Evolutionary conservation across 2,329 filamentous ascomycete species (phyloP), one percentile per base, ranked within the genome.

Genomic region (Lecanicillium sp.): DNA sequence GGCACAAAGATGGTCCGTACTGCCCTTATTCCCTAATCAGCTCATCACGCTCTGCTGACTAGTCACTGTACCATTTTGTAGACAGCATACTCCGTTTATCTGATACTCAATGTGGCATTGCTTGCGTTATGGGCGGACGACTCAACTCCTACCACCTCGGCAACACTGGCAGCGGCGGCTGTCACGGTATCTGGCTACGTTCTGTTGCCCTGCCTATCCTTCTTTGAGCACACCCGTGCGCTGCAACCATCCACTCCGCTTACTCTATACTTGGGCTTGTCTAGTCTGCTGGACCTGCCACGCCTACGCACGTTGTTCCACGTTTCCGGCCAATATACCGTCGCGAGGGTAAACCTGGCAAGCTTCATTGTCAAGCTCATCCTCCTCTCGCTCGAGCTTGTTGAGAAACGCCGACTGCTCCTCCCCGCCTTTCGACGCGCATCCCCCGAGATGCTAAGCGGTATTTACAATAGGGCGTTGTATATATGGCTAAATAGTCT

Each of bases 181-280:
- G n/a, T n/a, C n/a, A n/a, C n/a, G n/a, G n/a, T n/a, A n/a, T n/a
- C n/a, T n/a, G n/a, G n/a, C n/a, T n/a, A n/a, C n/a, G n/a, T n/a
- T n/a, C n/a, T n/a, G n/a, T n/a, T n/a, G n/a, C n/a, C n/a, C n/a
- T n/a, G n/a, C n/a, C n/a, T n/a, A 9, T 62, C 57, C 0, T 60
- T 52, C 35, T 37, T 47, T 7, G 58, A 63, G 36, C 59, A 63
- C 39, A 43, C 40, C 6, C 48, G 51, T 4, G 51, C 55, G 6
- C 45, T 58, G 9, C 47, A 54, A 9, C 59, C 60, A 3, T 62
- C 59, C 2, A 46, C 55, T 2, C 35, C 60, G 3, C 42, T 63
- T 13, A 48, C 40, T 29, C 33, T 47, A 6, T 63, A 54, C 36
- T 38, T 62, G 12, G 49, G 58, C 29, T 33, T 51, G 5, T 56